Conservation (phyloP, 1,284 basidiomycete species). For the Pholiota adiposa region DNA sequence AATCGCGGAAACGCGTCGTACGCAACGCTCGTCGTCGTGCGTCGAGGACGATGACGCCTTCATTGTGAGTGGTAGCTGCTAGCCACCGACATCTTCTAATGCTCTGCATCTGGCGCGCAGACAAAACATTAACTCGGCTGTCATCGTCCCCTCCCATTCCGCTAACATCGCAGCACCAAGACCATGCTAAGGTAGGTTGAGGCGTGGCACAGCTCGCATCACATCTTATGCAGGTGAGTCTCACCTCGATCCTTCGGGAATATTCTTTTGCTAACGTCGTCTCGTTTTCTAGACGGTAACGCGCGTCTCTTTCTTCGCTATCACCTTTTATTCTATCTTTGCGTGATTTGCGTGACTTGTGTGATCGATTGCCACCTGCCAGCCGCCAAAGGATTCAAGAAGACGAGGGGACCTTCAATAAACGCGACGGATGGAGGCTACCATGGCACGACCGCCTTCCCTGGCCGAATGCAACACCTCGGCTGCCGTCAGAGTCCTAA, state of each 20-base stretch:
- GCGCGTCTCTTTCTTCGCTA: neutral
- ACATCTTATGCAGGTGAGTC: too few species aligned
- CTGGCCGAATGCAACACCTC: neutral
- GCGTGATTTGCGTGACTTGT: neutral
- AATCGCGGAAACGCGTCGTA: neutral
- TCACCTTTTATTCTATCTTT: neutral
- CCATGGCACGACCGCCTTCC: constrained; percentile 2
- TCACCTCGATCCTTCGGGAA: too few species aligned
- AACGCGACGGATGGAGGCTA: constrained; percentile 1
- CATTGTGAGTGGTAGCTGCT: neutral
- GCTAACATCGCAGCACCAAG: too few species aligned
- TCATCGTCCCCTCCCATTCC: neutral
- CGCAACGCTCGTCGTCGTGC: neutral
- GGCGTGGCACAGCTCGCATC: too few species aligned
- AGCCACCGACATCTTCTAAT: neutral
- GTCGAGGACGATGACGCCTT: neutral
- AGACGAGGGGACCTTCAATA: constrained; percentile 6
- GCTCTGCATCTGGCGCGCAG: neutral
- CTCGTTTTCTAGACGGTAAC: neutral
- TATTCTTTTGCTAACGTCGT: too few species aligned
- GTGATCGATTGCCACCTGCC: neutral
- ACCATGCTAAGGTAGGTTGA: too few species aligned
- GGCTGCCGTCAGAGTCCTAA: neutral
- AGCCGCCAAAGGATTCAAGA: neutral
- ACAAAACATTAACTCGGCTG: neutral